Percentiles rank a stretch among this genome's conserved stretches.
Conservation (phyloP, 306 rosid species). For the Gynostemma pentaphyllum region DNA sequence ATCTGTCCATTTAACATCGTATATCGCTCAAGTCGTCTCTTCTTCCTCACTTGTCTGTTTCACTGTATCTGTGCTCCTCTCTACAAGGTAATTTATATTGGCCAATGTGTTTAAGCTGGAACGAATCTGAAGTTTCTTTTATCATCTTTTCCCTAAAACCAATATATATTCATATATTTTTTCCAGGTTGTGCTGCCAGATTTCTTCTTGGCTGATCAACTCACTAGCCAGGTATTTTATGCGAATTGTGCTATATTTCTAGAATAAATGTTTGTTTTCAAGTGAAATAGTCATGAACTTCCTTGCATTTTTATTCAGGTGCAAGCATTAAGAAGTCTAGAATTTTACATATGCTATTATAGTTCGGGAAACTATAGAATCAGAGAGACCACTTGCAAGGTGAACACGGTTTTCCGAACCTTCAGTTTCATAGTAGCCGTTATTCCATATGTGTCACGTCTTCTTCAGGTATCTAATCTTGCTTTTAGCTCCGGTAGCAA, state of each 20-base stretch:
- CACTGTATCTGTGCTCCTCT: conserved; percentile 52
- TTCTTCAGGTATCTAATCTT: conserved; percentile 39
- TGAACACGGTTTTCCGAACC: conserved; percentile 14
- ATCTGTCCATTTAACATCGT: conserved; percentile 49
- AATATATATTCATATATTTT: background rate
- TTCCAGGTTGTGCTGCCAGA: conserved; percentile 58
- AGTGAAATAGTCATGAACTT: no score
- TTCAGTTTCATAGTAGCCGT: conserved; percentile 39
- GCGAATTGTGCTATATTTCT: no score
- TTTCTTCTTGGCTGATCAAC: conserved; percentile 68
- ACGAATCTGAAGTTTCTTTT: background rate
- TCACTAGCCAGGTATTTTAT: conserved; percentile 52
- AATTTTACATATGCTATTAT: conserved; percentile 63
- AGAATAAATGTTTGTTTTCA: no score
- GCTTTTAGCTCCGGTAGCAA: background rate
- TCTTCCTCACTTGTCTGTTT: conserved; percentile 46
- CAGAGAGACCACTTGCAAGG: conserved; percentile 28
- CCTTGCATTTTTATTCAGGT: conserved; percentile 16
- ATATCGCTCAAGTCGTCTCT: conserved; percentile 46
- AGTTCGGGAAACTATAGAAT: conserved; percentile 48
- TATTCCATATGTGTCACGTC: conserved; percentile 44
- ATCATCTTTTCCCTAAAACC: background rate
- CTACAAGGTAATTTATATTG: conserved; percentile 32
- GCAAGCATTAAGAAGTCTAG: conserved; percentile 54
- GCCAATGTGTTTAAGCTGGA: background rate